Conservation (phyloP, 176 grass and related monocot genomes). For the Oropetium thomaeum region DNA sequence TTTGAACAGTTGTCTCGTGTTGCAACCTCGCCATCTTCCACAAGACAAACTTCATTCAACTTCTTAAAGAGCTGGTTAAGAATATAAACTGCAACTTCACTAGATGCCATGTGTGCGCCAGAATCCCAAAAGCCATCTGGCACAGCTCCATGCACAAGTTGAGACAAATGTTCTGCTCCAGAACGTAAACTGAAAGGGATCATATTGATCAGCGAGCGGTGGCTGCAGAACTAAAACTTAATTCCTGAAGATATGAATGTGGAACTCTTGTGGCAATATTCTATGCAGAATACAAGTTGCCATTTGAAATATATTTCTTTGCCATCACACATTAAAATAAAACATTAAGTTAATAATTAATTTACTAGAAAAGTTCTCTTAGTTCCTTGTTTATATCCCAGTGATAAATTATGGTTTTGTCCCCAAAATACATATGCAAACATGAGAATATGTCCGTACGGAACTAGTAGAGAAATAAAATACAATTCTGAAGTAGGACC, state of each 20-base stretch:
- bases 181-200: constrained; percentile 59
- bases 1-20: constrained; percentile 17
- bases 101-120: constrained; percentile 34
- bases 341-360: neutral
- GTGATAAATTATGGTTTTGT: neutral
- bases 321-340: neutral
- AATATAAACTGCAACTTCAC: constrained; percentile 71
- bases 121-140: constrained; percentile 56
- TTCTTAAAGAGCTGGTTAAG: constrained; percentile 75
- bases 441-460: neutral
- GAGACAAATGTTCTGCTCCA: constrained; percentile 74
- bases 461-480: neutral
- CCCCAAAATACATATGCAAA: neutral
- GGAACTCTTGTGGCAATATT: neutral
- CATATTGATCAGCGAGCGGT: neutral
- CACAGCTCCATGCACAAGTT: constrained; percentile 60
- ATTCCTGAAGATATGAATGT: neutral
- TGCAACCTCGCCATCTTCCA: constrained; percentile 85
- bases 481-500: constrained; percentile 40
- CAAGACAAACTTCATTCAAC: constrained; percentile 80
- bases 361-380: constrained; percentile 1
- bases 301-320: constrained; percentile 4
- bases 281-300: constrained; percentile 6
- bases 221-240: constrained; percentile 23
- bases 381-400: neutral